Evolutionary conservation across 805 yeast species (phyloP).

Genomic region (Kuraishia ogatae): DNA sequence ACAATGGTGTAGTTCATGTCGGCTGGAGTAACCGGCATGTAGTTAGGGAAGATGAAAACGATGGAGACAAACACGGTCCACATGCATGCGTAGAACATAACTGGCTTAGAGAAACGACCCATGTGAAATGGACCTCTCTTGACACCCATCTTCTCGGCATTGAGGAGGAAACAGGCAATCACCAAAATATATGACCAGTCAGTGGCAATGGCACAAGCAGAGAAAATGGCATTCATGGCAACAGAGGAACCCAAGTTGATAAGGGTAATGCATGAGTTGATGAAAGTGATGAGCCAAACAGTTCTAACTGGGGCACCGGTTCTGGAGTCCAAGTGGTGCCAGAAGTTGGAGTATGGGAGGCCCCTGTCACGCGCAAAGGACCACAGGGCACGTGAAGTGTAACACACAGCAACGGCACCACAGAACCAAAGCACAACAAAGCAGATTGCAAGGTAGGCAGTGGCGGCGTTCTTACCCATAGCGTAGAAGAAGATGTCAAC

Average conservation of each 20-base stretch:
- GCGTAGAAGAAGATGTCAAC: constrained; percentile 42
- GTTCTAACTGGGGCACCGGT: constrained; percentile 34
- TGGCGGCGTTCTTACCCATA: constrained; percentile 45
- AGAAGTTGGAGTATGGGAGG: constrained; percentile 34
- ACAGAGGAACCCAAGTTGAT: constrained; percentile 32
- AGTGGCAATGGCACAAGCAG: constrained; percentile 43
- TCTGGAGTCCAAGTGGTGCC: constrained; percentile 30
- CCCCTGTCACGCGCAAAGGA: constrained; percentile 51
- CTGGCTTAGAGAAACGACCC: constrained; percentile 30
- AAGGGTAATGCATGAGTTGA: constrained; percentile 34
- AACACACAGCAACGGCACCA: constrained; percentile 42
- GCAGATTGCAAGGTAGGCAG: constrained; percentile 39
- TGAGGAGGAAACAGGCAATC: constrained; percentile 30
- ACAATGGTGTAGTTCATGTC: constrained; percentile 50
- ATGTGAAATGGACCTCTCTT: constrained; percentile 40
- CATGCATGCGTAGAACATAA: constrained; percentile 30
- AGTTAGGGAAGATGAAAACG: constrained; percentile 44
- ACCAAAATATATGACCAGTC: constrained; percentile 42
- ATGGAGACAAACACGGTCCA: constrained; percentile 41
- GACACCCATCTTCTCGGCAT: constrained; percentile 36
- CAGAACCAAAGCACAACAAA: constrained; percentile 43
- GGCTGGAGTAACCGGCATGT: constrained; percentile 30
- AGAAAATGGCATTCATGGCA: constrained; percentile 47
- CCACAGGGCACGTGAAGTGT: constrained; percentile 44
- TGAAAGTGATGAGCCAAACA: constrained; percentile 31